Conservation (phyloP, 176 grass and related monocot species). For the Cocos nucifera region DNA sequence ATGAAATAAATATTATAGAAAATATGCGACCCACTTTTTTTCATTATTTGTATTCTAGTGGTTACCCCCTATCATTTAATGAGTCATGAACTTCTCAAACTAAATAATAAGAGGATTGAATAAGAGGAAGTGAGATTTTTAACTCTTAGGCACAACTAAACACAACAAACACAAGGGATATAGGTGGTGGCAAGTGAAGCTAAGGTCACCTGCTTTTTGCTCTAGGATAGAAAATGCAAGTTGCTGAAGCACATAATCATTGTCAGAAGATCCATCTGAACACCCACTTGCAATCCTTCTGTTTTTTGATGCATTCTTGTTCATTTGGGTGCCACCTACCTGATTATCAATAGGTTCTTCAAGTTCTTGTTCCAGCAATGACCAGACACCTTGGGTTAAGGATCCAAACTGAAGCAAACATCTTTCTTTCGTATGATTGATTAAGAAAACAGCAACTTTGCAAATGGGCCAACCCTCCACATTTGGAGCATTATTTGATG, state of each 20-base stretch:
- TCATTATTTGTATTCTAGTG: too few species aligned
- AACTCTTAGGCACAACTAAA: too few species aligned
- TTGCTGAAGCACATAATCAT: conserved; percentile 21
- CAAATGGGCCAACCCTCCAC: background rate
- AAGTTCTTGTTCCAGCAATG: conserved; percentile 50
- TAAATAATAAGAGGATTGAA: too few species aligned
- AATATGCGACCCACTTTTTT: too few species aligned
- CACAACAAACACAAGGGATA: background rate
- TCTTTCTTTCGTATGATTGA: conserved; percentile 23
- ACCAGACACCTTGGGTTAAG: conserved; percentile 36
- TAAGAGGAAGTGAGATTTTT: too few species aligned
- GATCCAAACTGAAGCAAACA: conserved; percentile 46
- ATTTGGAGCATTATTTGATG: background rate
- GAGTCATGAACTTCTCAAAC: too few species aligned
- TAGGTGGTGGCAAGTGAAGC: background rate
- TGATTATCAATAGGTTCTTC: background rate
- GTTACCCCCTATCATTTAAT: too few species aligned
- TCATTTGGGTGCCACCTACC: background rate
- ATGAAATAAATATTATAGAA: too few species aligned
- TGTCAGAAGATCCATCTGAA: background rate
- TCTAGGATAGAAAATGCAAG: conserved; percentile 47
- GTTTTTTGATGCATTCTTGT: conserved; percentile 1
- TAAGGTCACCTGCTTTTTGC: conserved; percentile 39
- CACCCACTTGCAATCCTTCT: background rate
- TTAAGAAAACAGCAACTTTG: background rate